Percentiles rank a stretch among this genome's conserved stretches.
These are phyloP conservation scores for Fusarium beomiforme DNA, from an alignment of 2,329 filamentous ascomycete species.

Conservation along the genomic window DNA sequence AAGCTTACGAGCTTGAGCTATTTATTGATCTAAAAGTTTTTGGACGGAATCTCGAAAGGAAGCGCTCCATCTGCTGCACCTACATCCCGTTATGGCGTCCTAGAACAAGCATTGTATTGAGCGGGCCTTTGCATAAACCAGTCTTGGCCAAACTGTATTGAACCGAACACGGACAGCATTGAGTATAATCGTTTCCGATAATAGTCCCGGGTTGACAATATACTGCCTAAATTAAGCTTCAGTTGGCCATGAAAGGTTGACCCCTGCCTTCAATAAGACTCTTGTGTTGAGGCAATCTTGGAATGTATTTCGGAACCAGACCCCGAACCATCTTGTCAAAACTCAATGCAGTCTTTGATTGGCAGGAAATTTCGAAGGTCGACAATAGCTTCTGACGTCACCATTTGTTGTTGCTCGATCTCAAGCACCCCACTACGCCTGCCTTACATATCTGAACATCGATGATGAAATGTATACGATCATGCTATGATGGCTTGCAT, in stretches of 20 bases:
- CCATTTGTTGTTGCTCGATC: constrained; percentile 24
- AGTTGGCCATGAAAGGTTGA: background rate
- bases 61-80: background rate
- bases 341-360: constrained; percentile 4
- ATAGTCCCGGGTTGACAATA: background rate
- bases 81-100: background rate
- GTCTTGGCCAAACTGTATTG: background rate
- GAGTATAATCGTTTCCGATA: background rate
- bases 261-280: background rate
- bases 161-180: background rate
- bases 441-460: constrained; percentile 21
- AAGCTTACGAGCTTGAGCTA: background rate
- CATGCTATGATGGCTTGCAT: constrained; percentile 31
- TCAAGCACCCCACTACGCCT: constrained; percentile 18
- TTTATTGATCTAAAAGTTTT: constrained; percentile 21
- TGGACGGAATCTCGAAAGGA: background rate
- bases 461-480: constrained; percentile 44
- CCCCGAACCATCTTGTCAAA: background rate
- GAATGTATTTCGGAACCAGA: background rate
- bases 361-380: constrained; percentile 3
- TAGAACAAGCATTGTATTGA: constrained; percentile 6
- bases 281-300: background rate
- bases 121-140: background rate
- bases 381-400: constrained; percentile 33
- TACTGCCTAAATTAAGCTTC: background rate